Evolutionary conservation across 2,329 filamentous ascomycete species (phyloP).

Genomic region (Elsinoe arachidis): DNA sequence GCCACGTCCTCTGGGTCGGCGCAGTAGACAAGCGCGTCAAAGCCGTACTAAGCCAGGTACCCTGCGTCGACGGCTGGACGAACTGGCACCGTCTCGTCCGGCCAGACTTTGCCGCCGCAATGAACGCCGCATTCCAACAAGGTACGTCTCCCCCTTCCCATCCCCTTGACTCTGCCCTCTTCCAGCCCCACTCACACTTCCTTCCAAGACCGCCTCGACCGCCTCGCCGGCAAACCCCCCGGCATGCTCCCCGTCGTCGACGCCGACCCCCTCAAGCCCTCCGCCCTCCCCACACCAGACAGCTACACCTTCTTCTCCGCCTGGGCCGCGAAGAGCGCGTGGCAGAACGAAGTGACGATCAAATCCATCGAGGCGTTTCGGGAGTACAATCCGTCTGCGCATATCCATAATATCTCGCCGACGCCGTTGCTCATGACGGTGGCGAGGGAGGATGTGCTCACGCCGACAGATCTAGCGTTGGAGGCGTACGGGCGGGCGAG

Average conservation of each 20-base stretch:
- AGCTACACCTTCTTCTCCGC: conserved; percentile 28
- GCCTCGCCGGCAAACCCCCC: neutral
- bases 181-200: neutral
- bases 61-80: no score
- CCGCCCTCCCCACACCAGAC: conserved; percentile 29
- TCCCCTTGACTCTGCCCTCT: neutral
- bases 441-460: conserved; percentile 28
- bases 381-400: conserved; percentile 22
- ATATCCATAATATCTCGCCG: conserved; percentile 32
- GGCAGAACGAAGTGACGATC: conserved; percentile 34
- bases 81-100: no score
- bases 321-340: conserved; percentile 28
- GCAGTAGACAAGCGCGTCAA: no score
- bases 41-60: no score
- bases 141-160: no score
- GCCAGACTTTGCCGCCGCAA: no score
- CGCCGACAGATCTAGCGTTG: conserved; percentile 28
- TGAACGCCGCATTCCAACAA: no score
- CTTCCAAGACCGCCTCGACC: neutral
- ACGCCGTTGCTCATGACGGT: conserved; percentile 34
- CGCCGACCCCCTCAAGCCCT: conserved; percentile 23
- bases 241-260: conserved; percentile 12
- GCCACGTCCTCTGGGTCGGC: no score
- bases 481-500: conserved; percentile 29
- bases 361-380: conserved; percentile 25